These are phyloP conservation scores for Oryza longistaminata DNA, from an alignment of 176 grass and related monocot genomes.

Conservation along the genomic window DNA sequence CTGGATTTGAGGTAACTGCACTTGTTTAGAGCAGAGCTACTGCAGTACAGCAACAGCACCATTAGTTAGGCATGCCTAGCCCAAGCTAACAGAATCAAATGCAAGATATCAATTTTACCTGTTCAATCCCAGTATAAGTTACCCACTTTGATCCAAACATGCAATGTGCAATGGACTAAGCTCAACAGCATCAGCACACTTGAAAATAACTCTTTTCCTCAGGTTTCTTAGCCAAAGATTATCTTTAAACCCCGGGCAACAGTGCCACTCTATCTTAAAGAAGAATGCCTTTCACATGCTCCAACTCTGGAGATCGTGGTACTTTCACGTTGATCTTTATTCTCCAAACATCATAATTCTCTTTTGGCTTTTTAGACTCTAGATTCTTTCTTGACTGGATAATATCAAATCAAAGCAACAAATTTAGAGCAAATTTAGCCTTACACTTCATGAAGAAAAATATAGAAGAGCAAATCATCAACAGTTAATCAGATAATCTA, in stretches of 20 bases:
- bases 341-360: constrained; percentile 66
- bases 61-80: constrained; percentile 18
- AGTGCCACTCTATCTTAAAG: constrained; percentile 57
- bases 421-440: constrained; percentile 56
- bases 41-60: constrained; percentile 16
- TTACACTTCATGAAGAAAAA: constrained; percentile 36
- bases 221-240: constrained; percentile 79
- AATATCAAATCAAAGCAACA: constrained; percentile 65
- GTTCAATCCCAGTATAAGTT: constrained; percentile 43
- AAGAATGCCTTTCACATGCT: constrained; percentile 55
- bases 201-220: constrained; percentile 60
- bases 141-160: constrained; percentile 65
- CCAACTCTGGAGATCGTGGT: constrained; percentile 56
- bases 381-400: constrained; percentile 84
- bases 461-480: constrained; percentile 28
- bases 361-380: constrained; percentile 68
- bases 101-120: constrained; percentile 63
- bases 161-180: constrained; percentile 54
- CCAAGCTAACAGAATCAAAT: constrained; percentile 37
- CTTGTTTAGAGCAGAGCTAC: not conserved
- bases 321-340: constrained; percentile 63
- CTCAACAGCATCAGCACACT: constrained; percentile 60
- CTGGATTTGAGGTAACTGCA: constrained; percentile 13
- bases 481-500: constrained; percentile 27
- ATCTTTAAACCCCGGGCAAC: constrained; percentile 51